A percentile compares a stretch with the other conserved stretches of the same genome.
phyloP scores from a whole-genome alignment of 2,329 filamentous ascomycete species.

The Neonectria sp. region DNA sequence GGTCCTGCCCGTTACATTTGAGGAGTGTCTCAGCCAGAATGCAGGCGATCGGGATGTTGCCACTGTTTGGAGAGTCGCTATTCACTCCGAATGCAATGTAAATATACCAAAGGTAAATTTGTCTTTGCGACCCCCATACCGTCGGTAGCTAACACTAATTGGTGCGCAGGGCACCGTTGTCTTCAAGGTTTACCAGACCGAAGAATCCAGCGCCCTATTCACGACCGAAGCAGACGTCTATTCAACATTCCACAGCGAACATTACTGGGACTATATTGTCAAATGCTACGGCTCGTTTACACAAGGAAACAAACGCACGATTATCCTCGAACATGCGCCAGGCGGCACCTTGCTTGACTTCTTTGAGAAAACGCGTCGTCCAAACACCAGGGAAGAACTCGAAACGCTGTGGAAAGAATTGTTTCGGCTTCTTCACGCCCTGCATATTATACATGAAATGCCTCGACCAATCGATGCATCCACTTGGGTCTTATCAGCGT shows the following conservation, averaged over 20 bases:
- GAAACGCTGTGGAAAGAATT: background rate
- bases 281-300: conserved; percentile 18
- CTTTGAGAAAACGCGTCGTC: background rate
- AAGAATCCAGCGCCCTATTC: background rate
- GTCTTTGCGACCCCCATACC: background rate
- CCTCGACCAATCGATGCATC: background rate
- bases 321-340: conserved; percentile 25
- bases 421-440: conserved; percentile 2
- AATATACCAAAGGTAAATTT: background rate
- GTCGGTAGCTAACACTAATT: background rate
- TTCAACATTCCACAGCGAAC: background rate
- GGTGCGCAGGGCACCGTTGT: conserved; percentile 13
- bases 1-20: conserved; percentile 20
- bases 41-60: background rate
- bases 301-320: background rate
- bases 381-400: background rate
- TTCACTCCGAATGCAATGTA: conserved; percentile 2
- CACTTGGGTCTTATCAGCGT: conserved; percentile 3
- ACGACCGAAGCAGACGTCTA: conserved; percentile 15
- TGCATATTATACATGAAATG: conserved; percentile 5
- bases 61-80: background rate
- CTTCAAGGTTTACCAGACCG: conserved; percentile 26
- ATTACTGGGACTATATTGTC: background rate
- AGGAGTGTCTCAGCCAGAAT: background rate
- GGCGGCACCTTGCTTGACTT: conserved; percentile 23